Evolutionary conservation across 2,329 filamentous ascomycete genomes (phyloP).

Genomic region (Colletotrichum scovillei): DNA sequence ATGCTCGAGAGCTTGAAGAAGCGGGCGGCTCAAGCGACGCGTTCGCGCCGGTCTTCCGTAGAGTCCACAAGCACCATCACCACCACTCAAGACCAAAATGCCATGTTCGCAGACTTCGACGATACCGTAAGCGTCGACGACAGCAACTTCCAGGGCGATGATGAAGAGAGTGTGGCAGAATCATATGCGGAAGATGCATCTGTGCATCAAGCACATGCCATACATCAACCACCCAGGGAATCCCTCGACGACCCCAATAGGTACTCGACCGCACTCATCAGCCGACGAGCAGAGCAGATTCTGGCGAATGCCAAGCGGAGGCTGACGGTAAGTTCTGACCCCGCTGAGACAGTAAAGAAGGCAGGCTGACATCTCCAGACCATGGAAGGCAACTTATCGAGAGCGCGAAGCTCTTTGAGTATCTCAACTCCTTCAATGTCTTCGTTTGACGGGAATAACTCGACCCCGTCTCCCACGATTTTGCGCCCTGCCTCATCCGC

Average conservation of each 20-base stretch:
- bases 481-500: constrained; percentile 46
- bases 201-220: constrained; percentile 43
- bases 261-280: constrained; percentile 80
- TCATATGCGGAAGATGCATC: constrained; percentile 62
- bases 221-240: constrained; percentile 42
- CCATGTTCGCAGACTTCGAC: constrained; percentile 70
- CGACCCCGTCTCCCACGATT: constrained; percentile 64
- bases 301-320: constrained; percentile 92
- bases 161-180: constrained; percentile 73
- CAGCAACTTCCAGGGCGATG: constrained; percentile 74
- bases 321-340: constrained; percentile 74
- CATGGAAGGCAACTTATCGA: constrained; percentile 91
- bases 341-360: background rate
- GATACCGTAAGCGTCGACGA: constrained; percentile 72
- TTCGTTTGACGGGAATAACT: constrained; percentile 57
- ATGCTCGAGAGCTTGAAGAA: constrained; percentile 57
- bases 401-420: constrained; percentile 77
- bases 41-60: constrained; percentile 65
- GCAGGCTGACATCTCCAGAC: constrained; percentile 64
- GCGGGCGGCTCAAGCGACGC: constrained; percentile 54
- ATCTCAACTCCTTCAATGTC: constrained; percentile 50
- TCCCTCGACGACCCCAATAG: constrained; percentile 55
- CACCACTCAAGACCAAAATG: constrained; percentile 60
- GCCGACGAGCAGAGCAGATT: constrained; percentile 88
- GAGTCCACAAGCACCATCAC: constrained; percentile 73